These are phyloP conservation scores for Tulasnella sp. DNA, from an alignment of 768 basidiomycete species.

Conservation along the genomic window DNA sequence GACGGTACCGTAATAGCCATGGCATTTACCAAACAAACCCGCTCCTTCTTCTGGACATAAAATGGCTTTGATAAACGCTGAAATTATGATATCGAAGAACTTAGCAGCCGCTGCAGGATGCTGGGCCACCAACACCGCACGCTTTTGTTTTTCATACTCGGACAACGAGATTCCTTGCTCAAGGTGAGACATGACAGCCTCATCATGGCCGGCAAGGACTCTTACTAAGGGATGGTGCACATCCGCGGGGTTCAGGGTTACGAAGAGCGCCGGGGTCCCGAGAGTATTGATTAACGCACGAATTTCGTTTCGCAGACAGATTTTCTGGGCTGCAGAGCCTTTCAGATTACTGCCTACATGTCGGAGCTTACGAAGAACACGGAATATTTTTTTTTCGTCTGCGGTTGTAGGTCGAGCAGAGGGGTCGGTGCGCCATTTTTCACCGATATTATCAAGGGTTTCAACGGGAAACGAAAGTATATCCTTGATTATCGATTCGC, in stretches of 20 bases:
- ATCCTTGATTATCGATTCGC: slow-evolving; percentile 23
- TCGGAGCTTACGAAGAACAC: not conserved
- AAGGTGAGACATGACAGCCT: slow-evolving; percentile 46
- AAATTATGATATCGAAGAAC: slow-evolving; percentile 52
- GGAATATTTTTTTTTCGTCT: slow-evolving; percentile 21
- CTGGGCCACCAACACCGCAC: slow-evolving; percentile 46
- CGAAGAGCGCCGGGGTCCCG: slow-evolving; percentile 49
- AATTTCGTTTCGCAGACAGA: slow-evolving; percentile 49
- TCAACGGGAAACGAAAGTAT: slow-evolving; percentile 28
- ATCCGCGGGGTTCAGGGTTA: slow-evolving; percentile 54
- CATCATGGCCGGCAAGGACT: slow-evolving; percentile 47
- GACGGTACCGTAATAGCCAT: slow-evolving; percentile 21
- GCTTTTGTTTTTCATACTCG: slow-evolving; percentile 38
- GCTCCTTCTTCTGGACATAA: not conserved
- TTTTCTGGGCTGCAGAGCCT: slow-evolving; percentile 44
- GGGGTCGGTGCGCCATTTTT: slow-evolving; percentile 25
- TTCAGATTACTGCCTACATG: not conserved
- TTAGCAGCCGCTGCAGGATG: slow-evolving; percentile 49
- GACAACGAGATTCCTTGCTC: not conserved
- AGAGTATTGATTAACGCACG: slow-evolving; percentile 43
- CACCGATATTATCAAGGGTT: slow-evolving; percentile 31
- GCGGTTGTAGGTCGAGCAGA: not conserved
- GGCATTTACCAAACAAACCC: slow-evolving; percentile 21
- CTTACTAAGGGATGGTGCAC: slow-evolving; percentile 50
- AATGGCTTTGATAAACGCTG: slow-evolving; percentile 42